phyloP scores from a whole-genome alignment of 2,329 filamentous ascomycete genomes.

The Reticulascus tulasneorum region DNA sequence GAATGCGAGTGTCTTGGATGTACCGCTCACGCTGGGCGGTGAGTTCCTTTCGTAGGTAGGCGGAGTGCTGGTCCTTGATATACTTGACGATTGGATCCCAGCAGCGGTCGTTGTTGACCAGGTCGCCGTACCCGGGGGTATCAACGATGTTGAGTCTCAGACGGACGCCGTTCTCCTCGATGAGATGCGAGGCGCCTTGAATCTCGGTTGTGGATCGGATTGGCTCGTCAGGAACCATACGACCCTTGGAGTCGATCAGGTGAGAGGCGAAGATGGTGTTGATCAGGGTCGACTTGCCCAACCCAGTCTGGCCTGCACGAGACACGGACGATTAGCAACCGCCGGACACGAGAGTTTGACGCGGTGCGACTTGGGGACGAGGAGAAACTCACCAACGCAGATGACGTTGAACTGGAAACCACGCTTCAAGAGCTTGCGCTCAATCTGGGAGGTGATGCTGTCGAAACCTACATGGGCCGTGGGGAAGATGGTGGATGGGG shows the following conservation, averaged over 20 bases:
- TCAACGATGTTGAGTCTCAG: conserved; percentile 98
- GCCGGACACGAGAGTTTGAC: neutral
- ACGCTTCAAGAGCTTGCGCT: conserved; percentile 98
- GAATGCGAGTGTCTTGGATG: conserved; percentile 97
- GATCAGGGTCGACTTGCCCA: conserved; percentile 98
- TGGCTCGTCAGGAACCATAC: conserved; percentile 85
- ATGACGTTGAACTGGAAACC: conserved; percentile 99
- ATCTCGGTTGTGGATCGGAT: conserved; percentile 97
- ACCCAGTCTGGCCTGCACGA: conserved; percentile 82
- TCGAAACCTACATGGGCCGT: conserved; percentile 99
- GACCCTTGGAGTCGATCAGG: conserved; percentile 97
- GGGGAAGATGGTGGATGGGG: conserved; percentile 72
- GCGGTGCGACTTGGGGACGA: too few species aligned
- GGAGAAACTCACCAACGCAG: conserved; percentile 78
- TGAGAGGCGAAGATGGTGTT: conserved; percentile 99
- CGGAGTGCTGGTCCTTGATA: conserved; percentile 99
- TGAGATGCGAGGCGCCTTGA: conserved; percentile 95
- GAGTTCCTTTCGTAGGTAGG: conserved; percentile 98
- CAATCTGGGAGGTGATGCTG: conserved; percentile 98
- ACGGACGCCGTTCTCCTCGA: conserved; percentile 98
- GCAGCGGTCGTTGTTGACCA: conserved; percentile 99
- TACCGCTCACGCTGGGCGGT: conserved; percentile 98
- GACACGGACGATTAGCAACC: neutral
- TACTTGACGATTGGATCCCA: conserved; percentile 99
- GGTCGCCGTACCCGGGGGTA: conserved; percentile 94